Base-by-base conservation (phyloP, 202 grass and related monocot genomes). In the Cymbopogon flexuosus region DNA sequence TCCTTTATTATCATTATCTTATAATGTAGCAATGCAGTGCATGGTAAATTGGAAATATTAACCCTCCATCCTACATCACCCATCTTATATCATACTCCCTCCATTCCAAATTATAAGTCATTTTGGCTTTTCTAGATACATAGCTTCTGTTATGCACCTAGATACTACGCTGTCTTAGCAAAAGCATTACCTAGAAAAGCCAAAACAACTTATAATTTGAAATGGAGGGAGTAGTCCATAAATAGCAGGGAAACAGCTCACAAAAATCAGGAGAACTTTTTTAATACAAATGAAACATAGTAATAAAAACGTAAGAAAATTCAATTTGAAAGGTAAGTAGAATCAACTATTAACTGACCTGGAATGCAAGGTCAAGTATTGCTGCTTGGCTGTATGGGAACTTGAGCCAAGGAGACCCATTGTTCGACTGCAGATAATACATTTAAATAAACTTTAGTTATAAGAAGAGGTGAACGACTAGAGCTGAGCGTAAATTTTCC, bases 371-470 rank as follows among this genome's bases (percentile, higher is more conserved):
- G 80, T 98, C 92, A 23, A 98, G 74, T 78, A 98, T 72, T 81
- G 92, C 89, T 78, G 91, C 81, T 88, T 98, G 92, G 85, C 87
- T 91, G 76, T 89, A 94, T 5, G 85, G 85, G 83, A 97, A 97
- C 79, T 97, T 97, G 77, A 97, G 85, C 68, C 93, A 94, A 79
- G 93, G 90, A 81, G 89, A 90, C 39, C 87, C 88, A 40, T 73
- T 72, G 76, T 94, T 91, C 5, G 86, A 89, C 94, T 97, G 89
- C 73, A 90, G 42, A 62, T 58, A 80, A 40, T 71, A 58, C 13
- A 65, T 59, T 75, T 73, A 63, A 24, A 79, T 68, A 63, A 19
- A 79, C 41, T 72, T 89, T 75, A 56, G 41, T 75, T 81, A 56
- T 52, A 49, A 41, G 61, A 63, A 43, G 11, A 51, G n/a, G 16